Evolutionary conservation across 1,139 yeast species (phyloP).

Genomic region (Yamadazyma friedrichii): DNA sequence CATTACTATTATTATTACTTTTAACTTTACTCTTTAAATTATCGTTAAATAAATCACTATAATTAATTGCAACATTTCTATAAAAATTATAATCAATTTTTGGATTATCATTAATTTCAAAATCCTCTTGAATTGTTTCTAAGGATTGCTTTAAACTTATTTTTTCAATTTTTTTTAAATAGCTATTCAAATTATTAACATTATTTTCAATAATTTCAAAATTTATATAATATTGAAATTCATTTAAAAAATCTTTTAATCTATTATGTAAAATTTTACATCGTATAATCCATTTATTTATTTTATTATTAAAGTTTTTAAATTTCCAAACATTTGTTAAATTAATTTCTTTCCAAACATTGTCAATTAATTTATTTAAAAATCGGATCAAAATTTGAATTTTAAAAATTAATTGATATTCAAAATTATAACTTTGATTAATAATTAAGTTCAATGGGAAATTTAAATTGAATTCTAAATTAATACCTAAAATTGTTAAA

Average conservation of each 20-base stretch:
- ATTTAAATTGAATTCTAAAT: conserved; percentile 69
- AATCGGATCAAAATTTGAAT: conserved; percentile 64
- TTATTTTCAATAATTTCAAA: conserved; percentile 61
- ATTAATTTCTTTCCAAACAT: conserved; percentile 73
- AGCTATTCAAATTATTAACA: conserved; percentile 41
- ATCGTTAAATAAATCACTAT: conserved; percentile 1
- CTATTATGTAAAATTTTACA: conserved; percentile 59
- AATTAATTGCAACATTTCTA: conserved; percentile 3
- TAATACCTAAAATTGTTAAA: conserved; percentile 42
- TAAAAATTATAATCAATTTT: conserved; percentile 2
- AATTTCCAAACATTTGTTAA: conserved; percentile 69
- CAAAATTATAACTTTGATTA: conserved; percentile 67
- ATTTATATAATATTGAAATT: conserved; percentile 55
- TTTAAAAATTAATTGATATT: conserved; percentile 80
- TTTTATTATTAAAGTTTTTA: conserved; percentile 35
- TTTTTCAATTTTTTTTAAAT: conserved; percentile 20
- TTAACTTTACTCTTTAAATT: background rate
- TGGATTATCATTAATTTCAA: conserved; percentile 4
- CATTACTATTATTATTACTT: conserved; percentile 19
- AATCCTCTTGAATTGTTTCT: conserved; percentile 2
- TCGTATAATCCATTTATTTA: conserved; percentile 57
- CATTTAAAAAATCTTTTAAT: conserved; percentile 60
- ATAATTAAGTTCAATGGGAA: conserved; percentile 82
- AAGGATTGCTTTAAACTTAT: conserved; percentile 9
- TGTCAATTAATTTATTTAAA: conserved; percentile 57